Evolutionary conservation across 202 grass and related monocot genomes (phyloP), one percentile per base, ranked within the genome.

Genomic region (Schoenoplectus tabernaemontani): DNA sequence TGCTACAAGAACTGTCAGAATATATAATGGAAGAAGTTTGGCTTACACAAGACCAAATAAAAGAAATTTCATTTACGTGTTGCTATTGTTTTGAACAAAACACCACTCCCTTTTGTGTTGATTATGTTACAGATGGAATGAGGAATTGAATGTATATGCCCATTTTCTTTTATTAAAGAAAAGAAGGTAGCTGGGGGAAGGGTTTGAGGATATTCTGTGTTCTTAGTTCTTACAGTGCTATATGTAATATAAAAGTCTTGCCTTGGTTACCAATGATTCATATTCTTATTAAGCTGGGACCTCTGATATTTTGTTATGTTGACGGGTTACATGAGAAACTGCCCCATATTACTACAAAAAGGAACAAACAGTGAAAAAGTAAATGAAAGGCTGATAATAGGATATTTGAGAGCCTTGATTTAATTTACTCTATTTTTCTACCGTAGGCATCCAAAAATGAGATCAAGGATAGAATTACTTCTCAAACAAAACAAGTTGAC

Each of bases 401-500:
- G 41, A 53, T 33, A 46, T 12, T 28, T 61, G 57, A 64, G 20
- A 53, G 47, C 38, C 28, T 78, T 85, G 65, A 89, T 84, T 4
- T 37, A 50, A 75, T 77, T 64, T 56, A 7, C 32, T 47, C 39
- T 59, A 6, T 44, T 9, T 33, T 6, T 34, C 36, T 36, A 78
- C 85, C 90, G 73, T 84, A 98, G 95, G 64, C 86, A 95, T 70
- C 74, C 86, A 16, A 87, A 85, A 76, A 95, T 98, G 85, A 92
- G 81, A 76, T 87, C 84, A 85, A 89, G 95, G 85, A 82, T 94
- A 81, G 95, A 95, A 78, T 87, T 95, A 83, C 91, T 98, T 81
- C 89, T 95, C 28, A 92, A 86, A 87, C 95, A 98, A n/a, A 88
- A 98, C 80, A 98, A 86, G 75, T 86, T 98, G 80, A 95, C 86